These are phyloP conservation scores for Aspergillus sparsus DNA, from an alignment of 495 filamentous ascomycete species.

Conservation along the genomic window DNA sequence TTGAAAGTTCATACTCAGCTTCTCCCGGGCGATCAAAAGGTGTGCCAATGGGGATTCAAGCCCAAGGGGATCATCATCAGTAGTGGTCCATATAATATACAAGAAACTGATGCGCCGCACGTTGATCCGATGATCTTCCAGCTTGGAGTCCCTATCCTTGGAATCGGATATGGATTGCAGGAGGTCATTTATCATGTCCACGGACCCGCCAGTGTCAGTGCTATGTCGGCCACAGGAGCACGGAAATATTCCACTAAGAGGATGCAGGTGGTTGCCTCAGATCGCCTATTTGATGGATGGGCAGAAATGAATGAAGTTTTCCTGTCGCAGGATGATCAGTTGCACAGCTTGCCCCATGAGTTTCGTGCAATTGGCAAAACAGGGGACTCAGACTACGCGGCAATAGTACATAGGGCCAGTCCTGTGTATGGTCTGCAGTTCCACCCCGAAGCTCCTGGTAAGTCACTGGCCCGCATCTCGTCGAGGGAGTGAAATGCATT, in stretches of 20 bases:
- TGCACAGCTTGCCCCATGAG: slow-evolving; percentile 65
- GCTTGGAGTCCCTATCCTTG: slow-evolving; percentile 71
- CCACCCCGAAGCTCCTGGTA: slow-evolving; percentile 74
- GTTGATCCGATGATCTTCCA: slow-evolving; percentile 80
- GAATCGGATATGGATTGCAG: slow-evolving; percentile 83
- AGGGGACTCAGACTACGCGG: slow-evolving; percentile 73
- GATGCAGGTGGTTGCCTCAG: slow-evolving; percentile 55
- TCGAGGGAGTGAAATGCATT: background rate
- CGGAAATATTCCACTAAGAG: slow-evolving; percentile 61
- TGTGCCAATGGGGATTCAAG: slow-evolving; percentile 73
- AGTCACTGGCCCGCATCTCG: background rate
- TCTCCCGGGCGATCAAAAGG: slow-evolving; percentile 87
- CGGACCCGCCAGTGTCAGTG: slow-evolving; percentile 61
- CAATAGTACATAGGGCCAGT: slow-evolving; percentile 74
- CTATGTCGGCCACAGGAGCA: slow-evolving; percentile 73
- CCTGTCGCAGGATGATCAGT: slow-evolving; percentile 90
- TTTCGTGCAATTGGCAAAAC: slow-evolving; percentile 76
- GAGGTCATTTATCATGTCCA: slow-evolving; percentile 77
- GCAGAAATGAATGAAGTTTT: slow-evolving; percentile 67
- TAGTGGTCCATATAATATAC: slow-evolving; percentile 69
- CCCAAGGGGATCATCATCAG: slow-evolving; percentile 82
- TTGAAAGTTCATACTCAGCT: slow-evolving; percentile 89
- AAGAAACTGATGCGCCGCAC: slow-evolving; percentile 70
- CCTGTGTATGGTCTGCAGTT: slow-evolving; percentile 71
- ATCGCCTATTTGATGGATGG: slow-evolving; percentile 71